Base-by-base conservation (phyloP, 2,329 filamentous ascomycete genomes). In the Cordyceps pruinosa region DNA sequence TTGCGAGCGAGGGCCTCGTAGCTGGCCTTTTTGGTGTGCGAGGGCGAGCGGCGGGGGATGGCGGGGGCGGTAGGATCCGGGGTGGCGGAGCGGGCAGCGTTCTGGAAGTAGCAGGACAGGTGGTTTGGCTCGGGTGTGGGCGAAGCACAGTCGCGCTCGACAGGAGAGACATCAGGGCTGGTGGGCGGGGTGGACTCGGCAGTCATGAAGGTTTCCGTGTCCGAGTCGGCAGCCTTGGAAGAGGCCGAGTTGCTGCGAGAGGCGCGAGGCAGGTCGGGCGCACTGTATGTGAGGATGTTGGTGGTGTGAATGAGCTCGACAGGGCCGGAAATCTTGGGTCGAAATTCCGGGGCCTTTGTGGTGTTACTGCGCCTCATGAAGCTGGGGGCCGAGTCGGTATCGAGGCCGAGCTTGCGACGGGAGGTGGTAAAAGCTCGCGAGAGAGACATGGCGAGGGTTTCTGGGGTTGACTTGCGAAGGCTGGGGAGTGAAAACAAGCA, bases 241-340 rank as follows among this genome's bases (percentile, higher is more conserved):
- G 80, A 77, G 7, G 52, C 48, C 30, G 74, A 75, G 65, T 77
- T 77, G 67, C 76, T 76, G 39, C 80, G 82, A 12, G 69, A 65
- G n/a, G 62, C 70, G 67, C 67, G 79, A 45, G 77, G 76, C 61
- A 97, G 85, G 68, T 97, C 88, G 51, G 93, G 93, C 10, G 94
- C 92, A 68, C 93, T 93, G 80, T 96, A 96, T 8, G 90, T 91
- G 56, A 97, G 86, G 82, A 95, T 90, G 73, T 97, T 99, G 64
- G 94, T 97, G 5, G 93, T 96, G 59, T 94, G 95, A 49, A 97
- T 78, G 61, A 99, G 81, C 72, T 91, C 86, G 54, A 96, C 81
- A 0, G 94, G 94, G 3, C 81, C 84, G 1, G 94, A 99, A 69
- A 99, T 99, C 76, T 91, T 86, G 69, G 80, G 72, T 59, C 87